These are phyloP conservation scores for Fusarium tricinctum DNA, from an alignment of 2,329 filamentous ascomycete genomes.

Conservation along the genomic window DNA sequence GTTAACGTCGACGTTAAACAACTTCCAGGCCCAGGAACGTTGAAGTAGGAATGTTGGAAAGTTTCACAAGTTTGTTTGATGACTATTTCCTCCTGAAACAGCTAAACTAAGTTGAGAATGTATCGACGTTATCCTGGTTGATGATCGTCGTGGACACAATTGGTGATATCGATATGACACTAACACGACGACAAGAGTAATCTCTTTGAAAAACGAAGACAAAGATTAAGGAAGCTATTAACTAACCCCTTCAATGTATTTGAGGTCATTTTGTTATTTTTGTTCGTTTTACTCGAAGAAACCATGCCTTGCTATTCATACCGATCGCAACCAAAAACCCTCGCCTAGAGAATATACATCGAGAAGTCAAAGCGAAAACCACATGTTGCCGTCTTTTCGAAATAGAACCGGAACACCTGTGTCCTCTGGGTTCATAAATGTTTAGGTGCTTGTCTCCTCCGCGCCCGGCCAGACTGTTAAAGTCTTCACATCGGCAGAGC, in stretches of 20 bases:
- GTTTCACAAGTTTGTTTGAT: not conserved
- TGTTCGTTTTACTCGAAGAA: conserved; percentile 4
- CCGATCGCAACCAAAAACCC: conserved; percentile 3
- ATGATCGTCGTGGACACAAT: not conserved
- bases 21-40: not conserved
- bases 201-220: not conserved
- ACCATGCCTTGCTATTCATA: conserved; percentile 17
- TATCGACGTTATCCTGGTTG: not conserved
- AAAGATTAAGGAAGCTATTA: conserved; percentile 2
- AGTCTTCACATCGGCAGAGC: conserved; percentile 41
- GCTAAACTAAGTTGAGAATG: not conserved
- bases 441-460: conserved; percentile 25
- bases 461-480: conserved; percentile 23
- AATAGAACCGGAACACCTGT: not conserved
- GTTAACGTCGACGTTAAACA: not conserved
- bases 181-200: not conserved
- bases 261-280: not conserved
- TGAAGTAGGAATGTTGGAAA: not conserved
- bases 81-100: not conserved
- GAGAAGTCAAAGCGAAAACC: conserved; percentile 24
- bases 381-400: conserved; percentile 13
- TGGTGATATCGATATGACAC: not conserved
- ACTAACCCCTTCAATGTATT: not conserved
- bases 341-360: conserved; percentile 25
- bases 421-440: not conserved